Evolutionary conservation across 1,284 basidiomycete species (phyloP), one percentile per base, ranked within the genome.

Genomic region (Athelia psychrophila): DNA sequence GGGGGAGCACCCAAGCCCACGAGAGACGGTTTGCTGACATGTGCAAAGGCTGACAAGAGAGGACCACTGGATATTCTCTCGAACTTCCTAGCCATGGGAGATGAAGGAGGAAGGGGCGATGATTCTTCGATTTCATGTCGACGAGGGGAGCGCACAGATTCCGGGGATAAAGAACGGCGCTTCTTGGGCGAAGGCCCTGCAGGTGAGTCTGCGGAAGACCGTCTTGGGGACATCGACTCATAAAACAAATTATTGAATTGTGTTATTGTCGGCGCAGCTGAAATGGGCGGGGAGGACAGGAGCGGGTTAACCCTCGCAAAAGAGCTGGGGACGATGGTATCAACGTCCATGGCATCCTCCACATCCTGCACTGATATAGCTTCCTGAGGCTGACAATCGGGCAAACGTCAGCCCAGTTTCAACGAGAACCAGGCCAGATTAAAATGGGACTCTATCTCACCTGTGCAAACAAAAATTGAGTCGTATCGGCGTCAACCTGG

Each of bases 331-430:
- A 71, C 62, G 44, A 67, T 63, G 44, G 67, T 59, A 64, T 91
- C 88, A 36, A 91, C 75, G 58, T 91, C 88, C 88, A 91, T 91
- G 19, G 83, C 83, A 64, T 90, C 88, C 53, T 80, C 79, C 47
- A 66, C 62, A 24, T 77, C 70, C 22, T 46, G 44, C 20, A n/a
- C 38, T 47, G 74, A 76, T 15, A 68, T 60, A n/a, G 69, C 61
- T 47, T 68, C 59, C 49, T 66, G 59, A 35, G 67, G 69, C 75
- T 78, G 58, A 62, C 60, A 32, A 30, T 36, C 30, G 15, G 13
- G 16, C 19, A 5, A n/a, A 30, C 23, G 36, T 58, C 13, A 57
- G 51, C 27, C 13, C 32, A 44, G 24, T 46, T 35, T n/a, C n/a
- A n/a, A n/a, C 16, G 51, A 8, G 35, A 54, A 10, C 2, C 13